Conservation (phyloP, 129 eudicot species). For the Flaveria brownii region DNA sequence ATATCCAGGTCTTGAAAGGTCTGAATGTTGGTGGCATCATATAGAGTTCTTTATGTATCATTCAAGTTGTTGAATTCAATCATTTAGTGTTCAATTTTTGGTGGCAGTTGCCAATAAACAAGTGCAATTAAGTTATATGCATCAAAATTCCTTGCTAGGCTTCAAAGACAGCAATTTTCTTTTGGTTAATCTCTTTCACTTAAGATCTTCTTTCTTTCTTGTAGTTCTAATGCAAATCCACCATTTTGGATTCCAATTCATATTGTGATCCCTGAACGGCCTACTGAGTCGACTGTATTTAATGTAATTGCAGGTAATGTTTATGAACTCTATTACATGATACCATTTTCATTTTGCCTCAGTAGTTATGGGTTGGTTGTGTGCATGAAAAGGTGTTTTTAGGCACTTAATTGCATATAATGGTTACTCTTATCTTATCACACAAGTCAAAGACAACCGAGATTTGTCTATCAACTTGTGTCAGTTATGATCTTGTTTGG, state of each 20-base stretch:
- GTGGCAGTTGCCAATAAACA: conserved; percentile 9
- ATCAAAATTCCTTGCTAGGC: not conserved
- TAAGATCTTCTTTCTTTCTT: conserved; percentile 22
- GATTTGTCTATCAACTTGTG: not conserved
- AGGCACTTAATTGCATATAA: not conserved
- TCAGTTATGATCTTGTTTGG: conserved; percentile 10
- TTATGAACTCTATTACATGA: conserved; percentile 9
- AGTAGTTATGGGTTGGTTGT: conserved; percentile 19
- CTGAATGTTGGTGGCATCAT: conserved; percentile 1
- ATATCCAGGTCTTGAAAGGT: not conserved
- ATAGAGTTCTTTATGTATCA: not conserved
- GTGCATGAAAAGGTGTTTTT: conserved; percentile 12
- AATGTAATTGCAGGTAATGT: conserved; percentile 93
- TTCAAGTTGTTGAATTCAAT: not conserved
- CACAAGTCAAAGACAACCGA: conserved; percentile 14
- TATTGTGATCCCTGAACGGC: conserved; percentile 97
- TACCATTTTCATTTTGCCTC: conserved; percentile 12
- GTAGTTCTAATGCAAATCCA: conserved; percentile 88
- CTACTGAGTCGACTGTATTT: conserved; percentile 91
- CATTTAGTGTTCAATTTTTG: not conserved
- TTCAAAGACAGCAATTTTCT: not conserved
- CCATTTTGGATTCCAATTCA: conserved; percentile 99
- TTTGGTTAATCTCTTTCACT: conserved; percentile 13
- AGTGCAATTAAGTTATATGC: not conserved
- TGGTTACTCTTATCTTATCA: not conserved